Evolutionary conservation across 177 flowering plant species (phyloP), one percentile per base, ranked within the genome.

Genomic region (Telopea speciosissima): DNA sequence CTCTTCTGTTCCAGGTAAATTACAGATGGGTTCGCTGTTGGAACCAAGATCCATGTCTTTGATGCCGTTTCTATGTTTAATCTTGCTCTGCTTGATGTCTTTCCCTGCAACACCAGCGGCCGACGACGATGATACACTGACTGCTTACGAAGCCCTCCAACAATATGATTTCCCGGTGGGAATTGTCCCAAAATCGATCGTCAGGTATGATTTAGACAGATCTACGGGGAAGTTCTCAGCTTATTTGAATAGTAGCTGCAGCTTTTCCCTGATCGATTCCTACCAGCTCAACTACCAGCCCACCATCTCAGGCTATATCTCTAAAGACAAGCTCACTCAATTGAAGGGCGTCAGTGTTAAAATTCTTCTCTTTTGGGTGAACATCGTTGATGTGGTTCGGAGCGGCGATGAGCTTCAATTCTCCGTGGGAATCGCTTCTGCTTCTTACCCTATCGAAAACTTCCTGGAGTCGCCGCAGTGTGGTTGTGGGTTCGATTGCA

Each of bases 351-450:
- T 86, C 1, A 83, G 81, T 71, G 89, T 86, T 22, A 86, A 86
- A 75, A 66, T 86, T 0, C 68, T 86, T 13, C 79, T 84, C 28
- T 25, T 83, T 61, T 86, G 87, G 89, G 63, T 84, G 6, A 75
- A 84, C 54, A 84, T 86, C 19, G 84, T 84, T 33, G 87, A 84
- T 80, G 86, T 86, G 3, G 45, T 21, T 26, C 65, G 85, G 42
- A 44, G 40, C 7, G 85, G 78, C 19, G 82, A 84, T 1, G 76
- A 79, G 28, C 75, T 86, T 13, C 77, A 74, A 9, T 81, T 86
- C 70, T 86, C 89, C 2, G 86, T 86, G 3, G 89, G 89, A 62
- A 75, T 86, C 52, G 80, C 88, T 11, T 85, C 88, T 13, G 89
- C 89, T 1, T 63, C 49, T 5, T 86, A 85, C 64, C 65, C 81